Evolutionary conservation across 2,329 filamentous ascomycete genomes (phyloP).

Genomic region (Fusarium napiforme): DNA sequence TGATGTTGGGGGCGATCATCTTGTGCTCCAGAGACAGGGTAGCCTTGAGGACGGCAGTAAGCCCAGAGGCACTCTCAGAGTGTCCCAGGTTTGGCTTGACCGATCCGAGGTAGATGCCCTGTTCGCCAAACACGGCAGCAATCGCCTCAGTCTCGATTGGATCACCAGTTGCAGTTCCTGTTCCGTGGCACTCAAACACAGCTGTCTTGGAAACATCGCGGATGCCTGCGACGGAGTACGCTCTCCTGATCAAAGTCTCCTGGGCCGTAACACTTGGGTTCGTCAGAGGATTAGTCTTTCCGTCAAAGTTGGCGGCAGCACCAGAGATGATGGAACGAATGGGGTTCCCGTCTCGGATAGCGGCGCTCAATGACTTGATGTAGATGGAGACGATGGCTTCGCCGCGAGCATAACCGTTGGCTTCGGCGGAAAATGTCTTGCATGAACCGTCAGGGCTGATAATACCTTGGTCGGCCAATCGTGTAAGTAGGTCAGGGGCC

Average conservation of each 20-base stretch:
- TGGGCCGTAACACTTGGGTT: not conserved
- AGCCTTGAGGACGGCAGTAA: not conserved
- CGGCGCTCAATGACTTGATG: not conserved
- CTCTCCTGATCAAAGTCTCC: not conserved
- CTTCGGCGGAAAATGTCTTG: not conserved
- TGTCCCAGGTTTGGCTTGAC: not conserved
- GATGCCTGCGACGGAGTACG: not conserved
- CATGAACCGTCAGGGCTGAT: not conserved
- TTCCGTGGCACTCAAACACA: not conserved
- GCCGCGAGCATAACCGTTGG: not conserved
- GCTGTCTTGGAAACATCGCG: not conserved
- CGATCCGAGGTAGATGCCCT: not conserved
- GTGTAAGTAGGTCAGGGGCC: not conserved
- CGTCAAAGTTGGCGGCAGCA: not conserved
- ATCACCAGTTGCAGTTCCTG: not conserved
- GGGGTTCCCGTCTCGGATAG: not conserved
- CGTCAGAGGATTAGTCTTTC: not conserved
- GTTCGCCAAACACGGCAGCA: not conserved
- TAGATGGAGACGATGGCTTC: not conserved
- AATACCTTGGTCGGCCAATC: not conserved
- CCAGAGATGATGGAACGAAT: not conserved
- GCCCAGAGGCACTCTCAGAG: not conserved
- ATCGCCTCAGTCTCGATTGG: not conserved
- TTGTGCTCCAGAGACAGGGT: constrained; percentile 47
- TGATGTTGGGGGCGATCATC: constrained; percentile 46